phyloP scores from a whole-genome alignment of 352 stramenopile species.

The Pythium pyrilobum region DNA sequence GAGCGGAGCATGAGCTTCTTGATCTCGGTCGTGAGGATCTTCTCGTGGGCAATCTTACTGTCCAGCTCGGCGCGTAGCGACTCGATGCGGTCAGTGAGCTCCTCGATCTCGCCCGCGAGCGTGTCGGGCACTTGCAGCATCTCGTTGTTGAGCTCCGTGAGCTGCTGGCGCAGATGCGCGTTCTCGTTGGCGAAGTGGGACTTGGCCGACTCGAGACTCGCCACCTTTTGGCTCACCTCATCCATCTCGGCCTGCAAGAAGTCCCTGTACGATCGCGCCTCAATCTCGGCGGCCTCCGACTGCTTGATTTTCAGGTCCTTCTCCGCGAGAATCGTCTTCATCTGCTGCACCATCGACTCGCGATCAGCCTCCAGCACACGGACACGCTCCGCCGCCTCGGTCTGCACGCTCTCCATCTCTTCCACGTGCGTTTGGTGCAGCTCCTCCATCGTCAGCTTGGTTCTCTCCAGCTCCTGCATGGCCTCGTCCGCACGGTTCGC shows the following conservation, averaged over 20 bases:
- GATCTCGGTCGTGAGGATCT: slow-evolving; percentile 13
- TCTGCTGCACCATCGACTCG: background rate
- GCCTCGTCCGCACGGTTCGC: slow-evolving; percentile 14
- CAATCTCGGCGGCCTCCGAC: slow-evolving; percentile 19
- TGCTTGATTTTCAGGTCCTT: slow-evolving; percentile 31
- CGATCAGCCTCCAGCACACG: slow-evolving; percentile 24
- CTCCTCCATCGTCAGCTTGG: slow-evolving; percentile 1
- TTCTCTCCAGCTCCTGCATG: background rate
- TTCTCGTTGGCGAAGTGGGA: slow-evolving; percentile 13
- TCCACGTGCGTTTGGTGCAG: background rate
- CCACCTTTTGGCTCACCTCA: slow-evolving; percentile 8
- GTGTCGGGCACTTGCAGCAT: slow-evolving; percentile 33
- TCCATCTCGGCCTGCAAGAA: slow-evolving; percentile 21
- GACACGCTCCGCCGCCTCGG: slow-evolving; percentile 4
- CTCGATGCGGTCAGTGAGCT: slow-evolving; percentile 29
- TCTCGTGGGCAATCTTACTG: slow-evolving; percentile 21
- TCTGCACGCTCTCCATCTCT: background rate
- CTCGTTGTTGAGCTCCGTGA: slow-evolving; percentile 34
- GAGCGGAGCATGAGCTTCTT: slow-evolving; percentile 7
- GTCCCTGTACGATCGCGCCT: slow-evolving; percentile 18
- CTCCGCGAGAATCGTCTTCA: slow-evolving; percentile 20
- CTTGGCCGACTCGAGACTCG: slow-evolving; percentile 5
- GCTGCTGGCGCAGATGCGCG: slow-evolving; percentile 10
- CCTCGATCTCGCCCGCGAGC: slow-evolving; percentile 21
- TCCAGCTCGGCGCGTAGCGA: slow-evolving; percentile 25